Conservation (phyloP, 306 rosid species). For the Purshia tridentata region DNA sequence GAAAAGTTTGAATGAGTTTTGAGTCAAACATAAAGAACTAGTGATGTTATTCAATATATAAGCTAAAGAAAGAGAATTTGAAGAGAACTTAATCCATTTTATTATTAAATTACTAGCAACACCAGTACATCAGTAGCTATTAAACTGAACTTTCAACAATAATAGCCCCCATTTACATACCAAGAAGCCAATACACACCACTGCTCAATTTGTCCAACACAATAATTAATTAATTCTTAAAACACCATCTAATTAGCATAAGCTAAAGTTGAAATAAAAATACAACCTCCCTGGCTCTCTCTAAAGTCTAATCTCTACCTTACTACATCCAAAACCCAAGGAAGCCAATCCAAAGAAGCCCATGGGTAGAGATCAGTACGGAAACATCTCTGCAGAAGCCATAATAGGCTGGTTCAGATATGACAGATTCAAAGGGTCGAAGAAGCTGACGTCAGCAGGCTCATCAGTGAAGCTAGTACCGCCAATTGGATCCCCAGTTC, state of each 20-base stretch:
- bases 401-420: slow-evolving; percentile 60
- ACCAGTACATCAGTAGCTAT: slow-evolving; percentile 16
- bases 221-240: slow-evolving; percentile 46
- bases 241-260: slow-evolving; percentile 18
- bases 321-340: background rate
- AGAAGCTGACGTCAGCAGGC: slow-evolving; percentile 36
- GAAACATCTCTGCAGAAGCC: slow-evolving; percentile 62
- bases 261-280: background rate
- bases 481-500: slow-evolving; percentile 17
- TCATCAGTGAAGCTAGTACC: slow-evolving; percentile 27
- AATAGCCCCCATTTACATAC: slow-evolving; percentile 37
- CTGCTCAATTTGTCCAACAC: background rate
- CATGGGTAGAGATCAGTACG: slow-evolving; percentile 27
- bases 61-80: background rate
- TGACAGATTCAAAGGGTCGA: slow-evolving; percentile 46
- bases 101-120: slow-evolving; percentile 16
- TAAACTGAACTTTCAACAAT: background rate
- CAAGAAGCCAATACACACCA: slow-evolving; percentile 19
- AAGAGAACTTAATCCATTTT: slow-evolving; percentile 15
- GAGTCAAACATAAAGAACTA: background rate
- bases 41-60: no score
- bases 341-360: background rate
- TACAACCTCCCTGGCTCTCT: background rate
- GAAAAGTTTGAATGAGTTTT: background rate
- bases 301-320: slow-evolving; percentile 1